Conservation (phyloP, 768 basidiomycete genomes). For the Boletus fagicola region DNA sequence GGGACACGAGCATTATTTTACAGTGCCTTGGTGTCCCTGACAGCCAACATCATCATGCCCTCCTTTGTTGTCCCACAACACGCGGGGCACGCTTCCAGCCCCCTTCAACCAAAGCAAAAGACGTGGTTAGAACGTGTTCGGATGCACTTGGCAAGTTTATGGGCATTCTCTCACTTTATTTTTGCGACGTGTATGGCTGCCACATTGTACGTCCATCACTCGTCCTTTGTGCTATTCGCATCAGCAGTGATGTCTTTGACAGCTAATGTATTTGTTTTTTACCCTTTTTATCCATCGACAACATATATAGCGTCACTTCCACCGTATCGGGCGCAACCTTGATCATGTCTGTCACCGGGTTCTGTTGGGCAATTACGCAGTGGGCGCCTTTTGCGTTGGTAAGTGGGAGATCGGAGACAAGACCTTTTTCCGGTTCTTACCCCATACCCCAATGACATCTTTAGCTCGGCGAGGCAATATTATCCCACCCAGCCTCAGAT, state of each 20-base stretch:
- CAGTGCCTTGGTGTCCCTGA: constrained; percentile 66
- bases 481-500: constrained; percentile 52
- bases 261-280: constrained; percentile 10
- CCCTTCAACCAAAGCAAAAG: constrained; percentile 18
- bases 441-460: constrained; percentile 17
- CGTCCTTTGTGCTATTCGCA: constrained; percentile 4
- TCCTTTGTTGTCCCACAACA: constrained; percentile 45
- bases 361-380: constrained; percentile 89
- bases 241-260: constrained; percentile 13
- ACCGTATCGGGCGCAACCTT: constrained; percentile 69
- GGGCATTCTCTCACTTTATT: constrained; percentile 74
- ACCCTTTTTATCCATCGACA: constrained; percentile 9
- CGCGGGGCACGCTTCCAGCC: constrained; percentile 11
- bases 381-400: constrained; percentile 95
- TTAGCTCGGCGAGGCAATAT: constrained; percentile 83
- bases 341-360: constrained; percentile 76
- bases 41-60: constrained; percentile 69
- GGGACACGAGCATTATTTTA: constrained; percentile 84
- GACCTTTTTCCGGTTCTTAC: constrained; percentile 11
- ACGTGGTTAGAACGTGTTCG: constrained; percentile 44
- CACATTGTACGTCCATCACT: constrained; percentile 64
- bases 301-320: constrained; percentile 57
- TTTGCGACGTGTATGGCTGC: constrained; percentile 77
- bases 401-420: constrained; percentile 23
- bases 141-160: constrained; percentile 65